phyloP scores from a whole-genome alignment of 139 green algal genomes.

The Diplosphaera chodatii region DNA sequence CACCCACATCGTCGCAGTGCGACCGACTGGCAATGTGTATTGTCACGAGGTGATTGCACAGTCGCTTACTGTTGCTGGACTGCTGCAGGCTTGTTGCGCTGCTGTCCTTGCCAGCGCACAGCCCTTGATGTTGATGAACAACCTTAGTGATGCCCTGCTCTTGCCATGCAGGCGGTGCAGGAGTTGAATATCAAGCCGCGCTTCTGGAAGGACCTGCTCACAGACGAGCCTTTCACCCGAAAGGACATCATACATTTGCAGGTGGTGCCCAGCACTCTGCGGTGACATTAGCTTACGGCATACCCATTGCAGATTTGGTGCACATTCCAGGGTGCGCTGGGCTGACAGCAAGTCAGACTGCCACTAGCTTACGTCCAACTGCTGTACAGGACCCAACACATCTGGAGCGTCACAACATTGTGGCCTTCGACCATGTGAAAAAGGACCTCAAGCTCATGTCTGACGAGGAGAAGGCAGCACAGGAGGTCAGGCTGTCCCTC shows the following conservation, averaged over 20 bases:
- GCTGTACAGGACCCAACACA: slow-evolving; percentile 73
- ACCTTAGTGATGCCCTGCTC: too few relatives aligned
- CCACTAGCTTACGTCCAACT: too few relatives aligned
- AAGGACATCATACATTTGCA: slow-evolving; percentile 87
- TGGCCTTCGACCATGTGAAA: slow-evolving; percentile 87
- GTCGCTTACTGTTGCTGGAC: too few relatives aligned
- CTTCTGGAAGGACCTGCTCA: slow-evolving; percentile 79
- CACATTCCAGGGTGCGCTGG: too few relatives aligned
- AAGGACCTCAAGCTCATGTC: slow-evolving; percentile 35
- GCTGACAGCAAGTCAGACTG: too few relatives aligned
- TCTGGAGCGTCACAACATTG: slow-evolving; percentile 35
- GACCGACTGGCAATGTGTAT: slow-evolving; percentile 70
- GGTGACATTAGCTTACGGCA: too few relatives aligned
- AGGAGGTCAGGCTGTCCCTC: slow-evolving; percentile 11
- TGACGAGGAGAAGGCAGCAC: slow-evolving; percentile 14
- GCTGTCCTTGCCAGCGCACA: too few relatives aligned
- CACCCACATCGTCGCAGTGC: slow-evolving; percentile 94
- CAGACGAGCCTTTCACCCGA: slow-evolving; percentile 80
- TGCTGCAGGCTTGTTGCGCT: too few relatives aligned
- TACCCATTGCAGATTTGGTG: too few relatives aligned
- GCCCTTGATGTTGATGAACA: too few relatives aligned
- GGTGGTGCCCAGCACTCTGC: too few relatives aligned
- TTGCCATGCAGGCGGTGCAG: slow-evolving; percentile 71
- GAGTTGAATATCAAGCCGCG: slow-evolving; percentile 93
- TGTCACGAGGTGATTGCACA: slow-evolving; percentile 32